Evolutionary conservation across 208 protist species (phyloP), one percentile per base, ranked within the genome.

Genomic region (Leishmania guyanensis): DNA sequence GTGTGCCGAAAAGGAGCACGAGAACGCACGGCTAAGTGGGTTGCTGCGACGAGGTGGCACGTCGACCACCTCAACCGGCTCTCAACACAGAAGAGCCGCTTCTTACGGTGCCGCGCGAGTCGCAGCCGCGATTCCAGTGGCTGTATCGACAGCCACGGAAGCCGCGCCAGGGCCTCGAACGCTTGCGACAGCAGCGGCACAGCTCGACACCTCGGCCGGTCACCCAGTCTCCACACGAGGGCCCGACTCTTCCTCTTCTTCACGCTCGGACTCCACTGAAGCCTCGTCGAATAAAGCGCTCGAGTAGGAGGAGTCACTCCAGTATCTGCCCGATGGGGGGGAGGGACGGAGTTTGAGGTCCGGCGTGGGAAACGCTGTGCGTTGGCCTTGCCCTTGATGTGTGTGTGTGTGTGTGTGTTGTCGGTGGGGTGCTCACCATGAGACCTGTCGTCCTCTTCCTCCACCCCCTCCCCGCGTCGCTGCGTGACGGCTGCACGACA

Each of bases 1-100:
- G 14, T 96, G 93, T 68, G 85, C 89, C 1, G 87, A 77, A 53
- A 95, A 95, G 75, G 93, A 94, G 80, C 86, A 90, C 73, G 89
- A 92, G 75, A 94, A 93, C 74, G 89, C 89, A 71, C 83, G 87
- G 71, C 84, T 96, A 16, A 83, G 77, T 53, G 91, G 89, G 26
- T 80, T 91, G 64, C 50, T 86, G 74, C 78, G 72, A 58, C 82
- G 82, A 20, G 39, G 74, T 36, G 64, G 60, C 12, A 9, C 60
- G 20, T 9, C 69, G 46, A 53, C 22, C 46, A 54, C 69, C 9
- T 12, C 69, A 54, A 20, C 69, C 43, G 26, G 69, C 46, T 51
- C 69, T 53, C 20, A 26, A 10, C 22, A 29, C 26, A 68, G 6
- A 39, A 29, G 39, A 10, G 62, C 29, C 29, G 4, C 62, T 68